These are phyloP conservation scores for Sporothrix sp. DNA, from an alignment of 2,329 filamentous ascomycete species.

Conservation along the genomic window DNA sequence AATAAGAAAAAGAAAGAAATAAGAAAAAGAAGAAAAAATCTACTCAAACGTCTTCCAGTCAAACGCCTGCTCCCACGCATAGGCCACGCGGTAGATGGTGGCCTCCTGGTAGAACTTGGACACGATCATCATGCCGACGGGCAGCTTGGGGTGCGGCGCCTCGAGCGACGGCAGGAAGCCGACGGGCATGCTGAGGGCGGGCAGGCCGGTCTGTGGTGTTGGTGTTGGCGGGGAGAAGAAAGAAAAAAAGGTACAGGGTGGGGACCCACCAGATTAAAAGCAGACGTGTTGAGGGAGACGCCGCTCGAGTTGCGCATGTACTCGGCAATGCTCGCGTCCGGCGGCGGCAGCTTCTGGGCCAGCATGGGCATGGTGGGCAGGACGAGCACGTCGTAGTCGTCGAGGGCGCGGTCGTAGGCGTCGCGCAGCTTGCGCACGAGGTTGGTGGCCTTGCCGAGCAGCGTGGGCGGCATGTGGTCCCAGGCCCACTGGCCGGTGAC, in stretches of 20 bases:
- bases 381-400: slow-evolving; percentile 30
- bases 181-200: slow-evolving; percentile 15
- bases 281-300: slow-evolving; percentile 14
- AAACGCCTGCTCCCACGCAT: slow-evolving; percentile 18
- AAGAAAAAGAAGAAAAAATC: no score
- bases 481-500: slow-evolving; percentile 32
- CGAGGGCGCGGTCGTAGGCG: slow-evolving; percentile 27
- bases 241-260: neutral
- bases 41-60: slow-evolving; percentile 20
- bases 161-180: slow-evolving; percentile 13
- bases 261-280: slow-evolving; percentile 9
- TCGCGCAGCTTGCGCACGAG: slow-evolving; percentile 29
- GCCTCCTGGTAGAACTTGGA: slow-evolving; percentile 28
- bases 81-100: slow-evolving; percentile 17
- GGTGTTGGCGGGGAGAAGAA: neutral
- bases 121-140: slow-evolving; percentile 31
- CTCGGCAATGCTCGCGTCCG: slow-evolving; percentile 12
- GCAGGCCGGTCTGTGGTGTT: slow-evolving; percentile 14
- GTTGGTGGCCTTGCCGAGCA: slow-evolving; percentile 28
- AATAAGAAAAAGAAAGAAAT: no score
- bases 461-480: slow-evolving; percentile 27
- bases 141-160: slow-evolving; percentile 21
- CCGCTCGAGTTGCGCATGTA: slow-evolving; percentile 8
- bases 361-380: slow-evolving; percentile 28
- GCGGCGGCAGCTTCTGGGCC: slow-evolving; percentile 11